These are phyloP conservation scores for Allantophomopsis cytisporea DNA, from an alignment of 2,329 filamentous ascomycete genomes.

Conservation along the genomic window DNA sequence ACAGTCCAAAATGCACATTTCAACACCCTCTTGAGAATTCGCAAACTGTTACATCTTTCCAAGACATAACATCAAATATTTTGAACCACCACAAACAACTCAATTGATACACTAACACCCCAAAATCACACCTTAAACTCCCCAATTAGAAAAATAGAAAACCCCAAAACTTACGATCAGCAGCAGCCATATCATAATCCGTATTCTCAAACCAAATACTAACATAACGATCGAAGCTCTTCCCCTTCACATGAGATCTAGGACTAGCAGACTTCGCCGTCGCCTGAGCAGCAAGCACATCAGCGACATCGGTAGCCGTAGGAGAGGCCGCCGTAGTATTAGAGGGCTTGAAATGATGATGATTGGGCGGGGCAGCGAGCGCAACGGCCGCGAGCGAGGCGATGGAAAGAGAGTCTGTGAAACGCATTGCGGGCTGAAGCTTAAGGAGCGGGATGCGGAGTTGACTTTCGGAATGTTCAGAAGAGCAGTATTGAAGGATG, in stretches of 20 bases:
- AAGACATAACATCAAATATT: no score
- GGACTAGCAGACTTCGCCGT: conserved; percentile 47
- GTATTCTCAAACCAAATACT: conserved; percentile 72
- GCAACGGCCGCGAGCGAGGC: conserved; percentile 14
- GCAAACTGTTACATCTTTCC: no score
- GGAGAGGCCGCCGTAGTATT: conserved; percentile 7
- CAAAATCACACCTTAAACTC: no score
- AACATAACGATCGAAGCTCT: conserved; percentile 58
- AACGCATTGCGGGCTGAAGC: conserved; percentile 10
- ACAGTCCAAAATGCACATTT: no score
- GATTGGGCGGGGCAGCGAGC: conserved; percentile 9
- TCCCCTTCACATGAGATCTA: conserved; percentile 51
- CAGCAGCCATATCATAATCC: conserved; percentile 48
- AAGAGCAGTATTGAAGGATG: not conserved
- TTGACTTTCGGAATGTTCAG: no score
- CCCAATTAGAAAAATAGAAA: not conserved
- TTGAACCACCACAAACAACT: no score
- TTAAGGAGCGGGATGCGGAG: not conserved
- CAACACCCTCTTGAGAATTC: no score
- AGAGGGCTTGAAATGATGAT: no score
- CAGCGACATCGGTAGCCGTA: conserved; percentile 34
- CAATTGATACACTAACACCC: no score
- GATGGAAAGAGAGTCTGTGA: conserved; percentile 8
- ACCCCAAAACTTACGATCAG: conserved; percentile 37
- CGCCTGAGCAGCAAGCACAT: conserved; percentile 40